Conservation (phyloP, 805 yeast genomes). For the Candida tibetensis region DNA sequence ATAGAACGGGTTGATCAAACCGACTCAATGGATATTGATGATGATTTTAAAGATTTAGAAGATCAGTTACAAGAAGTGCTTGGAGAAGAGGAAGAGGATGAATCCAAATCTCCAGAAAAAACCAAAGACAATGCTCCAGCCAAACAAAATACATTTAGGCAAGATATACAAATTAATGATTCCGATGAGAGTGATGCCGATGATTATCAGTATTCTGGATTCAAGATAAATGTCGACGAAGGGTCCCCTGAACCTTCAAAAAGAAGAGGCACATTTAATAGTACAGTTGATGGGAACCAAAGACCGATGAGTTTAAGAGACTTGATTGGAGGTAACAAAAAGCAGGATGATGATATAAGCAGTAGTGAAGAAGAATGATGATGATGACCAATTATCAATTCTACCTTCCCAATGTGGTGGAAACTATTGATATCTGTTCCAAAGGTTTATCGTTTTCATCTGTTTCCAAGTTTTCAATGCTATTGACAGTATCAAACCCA, state of each 20-base stretch:
- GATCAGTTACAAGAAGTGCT: conserved; percentile 42
- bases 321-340: conserved; percentile 27
- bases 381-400: background rate
- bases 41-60: conserved; percentile 43
- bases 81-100: conserved; percentile 19
- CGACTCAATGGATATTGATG: conserved; percentile 26
- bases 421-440: conserved; percentile 19
- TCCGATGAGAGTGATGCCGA: conserved; percentile 29
- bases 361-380: conserved; percentile 34
- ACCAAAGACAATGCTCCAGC: conserved; percentile 6
- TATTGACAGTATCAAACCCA: conserved; percentile 20
- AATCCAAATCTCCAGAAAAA: background rate
- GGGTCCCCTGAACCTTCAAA: conserved; percentile 1
- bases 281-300: conserved; percentile 4
- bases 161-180: conserved; percentile 15
- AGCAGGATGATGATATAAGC: conserved; percentile 27
- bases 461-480: conserved; percentile 17
- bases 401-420: conserved; percentile 13
- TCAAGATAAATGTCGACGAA: conserved; percentile 25
- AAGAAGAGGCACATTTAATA: background rate
- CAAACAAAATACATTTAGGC: conserved; percentile 2
- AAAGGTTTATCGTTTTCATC: conserved; percentile 19
- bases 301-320: conserved; percentile 42
- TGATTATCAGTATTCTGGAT: conserved; percentile 20
- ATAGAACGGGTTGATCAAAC: conserved; percentile 5